Evolutionary conservation across 768 basidiomycete species (phyloP).

Genomic region (Tulasnella calospora): DNA sequence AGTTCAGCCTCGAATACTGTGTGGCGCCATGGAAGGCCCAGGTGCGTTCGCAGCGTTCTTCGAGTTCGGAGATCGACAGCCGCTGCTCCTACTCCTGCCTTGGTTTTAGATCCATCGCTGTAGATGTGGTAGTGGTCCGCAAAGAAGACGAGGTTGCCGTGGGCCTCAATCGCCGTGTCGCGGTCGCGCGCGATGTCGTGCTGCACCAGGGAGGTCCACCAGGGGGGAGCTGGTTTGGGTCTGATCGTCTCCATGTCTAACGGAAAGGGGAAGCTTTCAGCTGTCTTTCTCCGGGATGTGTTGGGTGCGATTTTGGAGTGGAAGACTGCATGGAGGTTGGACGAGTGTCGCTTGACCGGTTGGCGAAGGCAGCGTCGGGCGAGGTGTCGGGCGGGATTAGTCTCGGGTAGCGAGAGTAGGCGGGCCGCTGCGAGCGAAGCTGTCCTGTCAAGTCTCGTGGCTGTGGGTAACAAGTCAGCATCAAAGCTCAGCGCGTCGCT

Average conservation of each 20-base stretch:
- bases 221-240: background rate
- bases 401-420: background rate
- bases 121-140: constrained; percentile 14
- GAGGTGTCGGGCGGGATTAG: background rate
- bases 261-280: background rate
- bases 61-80: background rate
- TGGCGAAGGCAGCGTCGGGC: background rate
- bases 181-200: background rate
- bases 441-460: background rate
- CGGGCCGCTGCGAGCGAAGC: background rate
- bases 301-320: background rate
- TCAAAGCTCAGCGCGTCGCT: background rate
- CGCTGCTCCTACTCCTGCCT: constrained; percentile 8
- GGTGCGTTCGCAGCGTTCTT: background rate
- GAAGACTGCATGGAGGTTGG: background rate
- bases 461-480: background rate
- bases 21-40: background rate
- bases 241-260: background rate
- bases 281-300: background rate
- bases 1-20: constrained; percentile 12
- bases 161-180: background rate
- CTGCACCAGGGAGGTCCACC: background rate
- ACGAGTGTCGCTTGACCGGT: background rate
- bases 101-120: constrained; percentile 27
- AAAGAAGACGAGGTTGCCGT: background rate